Evolutionary conservation across 257 asterid genomes (phyloP), one percentile per base, ranked within the genome.

Genomic region (Nemophila menziesii): DNA sequence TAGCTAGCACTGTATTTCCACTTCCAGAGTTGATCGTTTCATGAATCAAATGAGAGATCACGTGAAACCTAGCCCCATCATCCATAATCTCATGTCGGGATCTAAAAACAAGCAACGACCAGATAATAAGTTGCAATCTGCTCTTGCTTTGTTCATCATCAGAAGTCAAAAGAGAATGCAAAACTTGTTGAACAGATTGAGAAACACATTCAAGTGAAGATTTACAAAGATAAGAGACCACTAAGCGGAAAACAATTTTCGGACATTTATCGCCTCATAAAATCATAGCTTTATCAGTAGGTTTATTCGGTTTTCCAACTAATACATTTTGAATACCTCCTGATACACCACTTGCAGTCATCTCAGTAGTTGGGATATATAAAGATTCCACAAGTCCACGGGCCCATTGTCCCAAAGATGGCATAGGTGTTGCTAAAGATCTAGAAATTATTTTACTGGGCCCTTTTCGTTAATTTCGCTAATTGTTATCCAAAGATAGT

Each of bases 131-230:
- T 48, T 85, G 98, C 81, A 90, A 77, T 56, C 94, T 80, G 55
- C 76, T 80, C 87, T 85, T 90, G 98, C 87, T 80, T 75, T 78
- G 98, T 69, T 90, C 98, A 65, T 90, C 96, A 57, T 90, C 98
- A 66, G 86, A 82, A 39, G 89, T 62, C 64, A 90, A 76, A 55
- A 90, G 78, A 65, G 45, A 68, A 51, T 94, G 96, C 68, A 90
- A 56, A 67, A 81, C 69, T 54, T 92, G 86, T 49, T 76, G 69
- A 66, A 79, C 73, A 24, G 90, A 90, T 64, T 61, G 87, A 23
- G 96, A 90, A 68, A 81, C 98, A 64, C 96, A 74, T 67, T 85
- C 87, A 65, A 90, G 82, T 7, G 98, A 76, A 44, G 96, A 66
- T 67, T 77, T 77, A 71, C 96, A 90, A 54, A 90, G 93, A 81